Percentiles rank a stretch among this genome's conserved stretches.
Conservation (phyloP, 257 asterid species). For the Solanum tacnaense region DNA sequence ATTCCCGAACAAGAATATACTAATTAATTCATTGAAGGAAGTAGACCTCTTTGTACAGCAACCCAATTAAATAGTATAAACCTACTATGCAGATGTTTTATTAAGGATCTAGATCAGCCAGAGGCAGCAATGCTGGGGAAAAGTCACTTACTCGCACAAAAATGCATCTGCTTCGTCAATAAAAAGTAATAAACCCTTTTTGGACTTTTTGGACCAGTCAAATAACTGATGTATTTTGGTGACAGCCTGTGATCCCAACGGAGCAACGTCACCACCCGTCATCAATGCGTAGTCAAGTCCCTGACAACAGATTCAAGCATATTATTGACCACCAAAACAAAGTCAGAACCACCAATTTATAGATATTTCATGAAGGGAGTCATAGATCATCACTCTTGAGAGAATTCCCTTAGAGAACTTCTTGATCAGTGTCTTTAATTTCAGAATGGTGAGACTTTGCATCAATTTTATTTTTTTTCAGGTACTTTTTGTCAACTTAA, state of each 20-base stretch:
- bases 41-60: background rate
- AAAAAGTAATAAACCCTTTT: conserved; percentile 80
- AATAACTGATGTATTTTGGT: conserved; percentile 93
- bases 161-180: conserved; percentile 98
- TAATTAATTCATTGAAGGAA: background rate
- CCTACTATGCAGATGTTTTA: background rate
- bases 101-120: background rate
- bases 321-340: background rate
- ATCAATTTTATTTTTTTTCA: background rate
- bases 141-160: conserved; percentile 84
- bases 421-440: background rate
- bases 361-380: background rate
- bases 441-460: background rate
- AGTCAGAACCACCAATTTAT: background rate
- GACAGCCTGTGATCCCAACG: conserved; percentile 91
- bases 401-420: background rate
- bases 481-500: background rate
- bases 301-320: conserved; percentile 27
- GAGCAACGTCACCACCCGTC: conserved; percentile 99
- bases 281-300: conserved; percentile 96
- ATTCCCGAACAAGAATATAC: background rate
- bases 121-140: background rate
- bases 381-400: background rate
- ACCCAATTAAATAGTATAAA: background rate
- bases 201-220: conserved; percentile 92